Evolutionary conservation across 352 stramenopile species (phyloP), one percentile per base, ranked within the genome.

Genomic region (Pythium plurisporium): DNA sequence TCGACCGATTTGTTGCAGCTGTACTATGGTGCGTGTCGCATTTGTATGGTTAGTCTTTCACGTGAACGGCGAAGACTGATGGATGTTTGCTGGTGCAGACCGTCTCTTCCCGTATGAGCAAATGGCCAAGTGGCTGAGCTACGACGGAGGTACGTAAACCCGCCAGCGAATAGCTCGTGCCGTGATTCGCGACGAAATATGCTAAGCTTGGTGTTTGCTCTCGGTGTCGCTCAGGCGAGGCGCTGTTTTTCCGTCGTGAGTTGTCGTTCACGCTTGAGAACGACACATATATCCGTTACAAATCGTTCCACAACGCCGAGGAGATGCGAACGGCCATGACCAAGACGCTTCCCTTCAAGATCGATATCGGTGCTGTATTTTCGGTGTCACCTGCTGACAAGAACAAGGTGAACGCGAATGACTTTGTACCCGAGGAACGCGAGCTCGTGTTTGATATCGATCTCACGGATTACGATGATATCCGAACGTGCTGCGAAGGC

Each of bases 391-490:
- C 86, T 0, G 73, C 74, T 8, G 86, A 95, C 60, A 94, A 95
- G 33, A 82, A 81, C 69, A 95, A 95, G 36, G 82, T 95, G 19
- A 91, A 85, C 37, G 69, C 78, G 15, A 74, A 68, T 15, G 74
- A 94, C 45, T 99, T 99, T 62, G 67, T 83, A 25, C 87, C 96
- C 0, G 81, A 97, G 19, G 86, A 99, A 64, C 86, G 97, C 26
- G 97, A 99, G 71, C 86, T 99, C 15, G 96, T 99, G 27, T 99
- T 99, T 68, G 97, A 99, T 95, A 98, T 99, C 65, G 97, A 99
- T 96, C 74, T 99, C 10, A 99, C 96, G 1, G 97, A 99, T 76
- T 99, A 99, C 87, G 97, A 99, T 72, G 94, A 98, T 64, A 96
- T 99, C 41, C 90, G 97, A 27, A 98, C 94, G 37, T 99, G 97